These are phyloP conservation scores for Larix sibirica DNA, from an alignment of 83 land plant genomes.

Conservation along the genomic window DNA sequence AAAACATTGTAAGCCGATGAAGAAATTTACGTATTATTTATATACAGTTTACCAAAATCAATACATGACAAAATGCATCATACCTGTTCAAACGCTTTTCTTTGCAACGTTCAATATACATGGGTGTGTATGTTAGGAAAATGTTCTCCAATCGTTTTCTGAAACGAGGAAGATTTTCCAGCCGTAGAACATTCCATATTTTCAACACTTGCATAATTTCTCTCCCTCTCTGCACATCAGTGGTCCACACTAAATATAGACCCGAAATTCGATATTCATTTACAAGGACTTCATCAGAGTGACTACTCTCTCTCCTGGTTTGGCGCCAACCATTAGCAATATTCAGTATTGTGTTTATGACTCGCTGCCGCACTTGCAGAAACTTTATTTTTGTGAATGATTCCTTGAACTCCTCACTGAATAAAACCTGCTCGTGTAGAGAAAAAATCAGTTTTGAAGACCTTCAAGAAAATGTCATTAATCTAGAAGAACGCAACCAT, in stretches of 20 bases:
- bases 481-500: neutral
- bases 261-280: constrained; percentile 38
- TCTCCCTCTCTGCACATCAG: constrained; percentile 46
- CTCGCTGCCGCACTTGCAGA: constrained; percentile 17
- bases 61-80: neutral
- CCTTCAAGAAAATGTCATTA: neutral
- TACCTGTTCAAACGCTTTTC: constrained; percentile 40
- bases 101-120: constrained; percentile 48
- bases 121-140: constrained; percentile 42
- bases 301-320: constrained; percentile 12
- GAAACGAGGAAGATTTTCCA: constrained; percentile 33
- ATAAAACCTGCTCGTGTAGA: constrained; percentile 42
- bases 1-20: neutral
- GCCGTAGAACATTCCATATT: constrained; percentile 62
- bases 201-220: constrained; percentile 49
- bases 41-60: neutral
- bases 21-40: neutral
- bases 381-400: constrained; percentile 32
- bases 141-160: constrained; percentile 46
- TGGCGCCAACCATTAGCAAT: constrained; percentile 63
- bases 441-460: neutral
- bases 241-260: constrained; percentile 45
- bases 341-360: constrained; percentile 40
- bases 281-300: constrained; percentile 27
- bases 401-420: constrained; percentile 56